phyloP scores from a whole-genome alignment of 2,329 filamentous ascomycete species.

The Pestalotiopsis sp. region DNA sequence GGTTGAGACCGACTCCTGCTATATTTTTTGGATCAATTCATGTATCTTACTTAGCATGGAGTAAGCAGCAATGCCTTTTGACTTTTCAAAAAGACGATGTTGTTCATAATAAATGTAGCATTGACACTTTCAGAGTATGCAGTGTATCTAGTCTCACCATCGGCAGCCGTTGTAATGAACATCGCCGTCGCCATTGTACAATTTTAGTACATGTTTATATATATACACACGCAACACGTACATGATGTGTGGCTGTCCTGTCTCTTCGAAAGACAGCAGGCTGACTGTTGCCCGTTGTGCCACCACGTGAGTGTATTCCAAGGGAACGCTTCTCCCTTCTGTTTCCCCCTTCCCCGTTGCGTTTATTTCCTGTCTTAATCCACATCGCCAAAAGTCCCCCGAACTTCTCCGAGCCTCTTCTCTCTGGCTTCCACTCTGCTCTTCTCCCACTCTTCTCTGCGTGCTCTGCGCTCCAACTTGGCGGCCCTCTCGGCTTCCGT shows the following conservation, averaged over 20 bases:
- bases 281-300: background rate
- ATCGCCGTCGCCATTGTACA: slow-evolving; percentile 4
- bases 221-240: slow-evolving; percentile 5
- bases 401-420: background rate
- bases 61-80: background rate
- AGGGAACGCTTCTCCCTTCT: no score
- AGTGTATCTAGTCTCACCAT: no score
- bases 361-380: background rate
- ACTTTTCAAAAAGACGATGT: background rate
- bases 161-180: background rate
- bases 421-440: slow-evolving; percentile 4
- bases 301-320: background rate
- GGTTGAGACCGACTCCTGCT: slow-evolving; percentile 51
- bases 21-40: background rate
- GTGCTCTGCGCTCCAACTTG: slow-evolving; percentile 8
- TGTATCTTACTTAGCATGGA: background rate
- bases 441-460: slow-evolving; percentile 1
- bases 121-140: no score
- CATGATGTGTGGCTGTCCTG: background rate
- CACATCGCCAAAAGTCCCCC: slow-evolving; percentile 5
- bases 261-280: background rate
- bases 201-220: slow-evolving; percentile 8
- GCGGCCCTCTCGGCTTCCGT: slow-evolving; percentile 10
- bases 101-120: no score
- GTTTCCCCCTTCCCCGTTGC: background rate